These are phyloP conservation scores for Ophiostoma himal-ulmi DNA, from an alignment of 2,329 filamentous ascomycete genomes.

Conservation along the genomic window DNA sequence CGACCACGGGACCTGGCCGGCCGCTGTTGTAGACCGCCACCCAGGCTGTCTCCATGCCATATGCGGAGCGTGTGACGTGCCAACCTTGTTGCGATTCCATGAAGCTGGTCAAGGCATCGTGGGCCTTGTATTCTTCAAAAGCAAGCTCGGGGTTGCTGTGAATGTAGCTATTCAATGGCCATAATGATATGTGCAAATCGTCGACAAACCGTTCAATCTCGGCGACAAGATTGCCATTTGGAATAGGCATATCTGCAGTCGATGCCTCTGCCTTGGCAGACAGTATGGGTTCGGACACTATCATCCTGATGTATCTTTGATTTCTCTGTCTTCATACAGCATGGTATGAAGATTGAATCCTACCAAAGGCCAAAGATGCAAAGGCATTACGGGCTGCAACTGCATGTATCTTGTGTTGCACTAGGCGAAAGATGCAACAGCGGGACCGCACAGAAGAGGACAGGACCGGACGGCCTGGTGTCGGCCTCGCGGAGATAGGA, in stretches of 20 bases:
- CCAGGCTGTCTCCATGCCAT: neutral
- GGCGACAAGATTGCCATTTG: neutral
- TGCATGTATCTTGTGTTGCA: neutral
- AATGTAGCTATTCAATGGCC: constrained; percentile 10
- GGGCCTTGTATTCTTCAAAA: constrained; percentile 12
- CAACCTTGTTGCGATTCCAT: neutral
- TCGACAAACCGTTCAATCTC: neutral
- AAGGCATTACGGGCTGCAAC: neutral
- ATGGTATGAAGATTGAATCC: neutral
- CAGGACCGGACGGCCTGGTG: neutral
- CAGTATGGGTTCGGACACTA: neutral
- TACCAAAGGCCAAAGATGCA: neutral
- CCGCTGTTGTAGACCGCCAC: neutral
- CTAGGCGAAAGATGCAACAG: neutral
- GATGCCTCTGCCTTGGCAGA: neutral
- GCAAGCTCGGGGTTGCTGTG: constrained; percentile 15
- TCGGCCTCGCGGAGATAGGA: neutral
- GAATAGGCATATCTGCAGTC: neutral
- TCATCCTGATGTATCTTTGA: neutral
- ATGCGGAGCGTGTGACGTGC: neutral
- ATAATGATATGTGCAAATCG: neutral
- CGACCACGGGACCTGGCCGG: neutral
- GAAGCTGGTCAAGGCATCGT: neutral
- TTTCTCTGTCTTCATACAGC: neutral
- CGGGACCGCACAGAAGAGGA: neutral